These are phyloP conservation scores for Hypomyces rosellus DNA, from an alignment of 2,329 filamentous ascomycete species.

Conservation along the genomic window DNA sequence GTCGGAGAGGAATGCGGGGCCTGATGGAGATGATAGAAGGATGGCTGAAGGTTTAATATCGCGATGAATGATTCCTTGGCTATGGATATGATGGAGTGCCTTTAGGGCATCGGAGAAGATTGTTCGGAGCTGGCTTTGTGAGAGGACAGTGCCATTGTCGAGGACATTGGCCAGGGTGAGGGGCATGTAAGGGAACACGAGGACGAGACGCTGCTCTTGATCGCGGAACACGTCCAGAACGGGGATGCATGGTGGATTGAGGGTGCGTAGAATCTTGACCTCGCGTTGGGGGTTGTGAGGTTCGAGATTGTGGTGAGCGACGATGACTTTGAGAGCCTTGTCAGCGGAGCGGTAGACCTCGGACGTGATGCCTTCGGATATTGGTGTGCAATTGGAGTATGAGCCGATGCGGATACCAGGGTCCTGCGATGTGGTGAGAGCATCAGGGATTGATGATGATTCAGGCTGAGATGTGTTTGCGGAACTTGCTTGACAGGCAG, in stretches of 20 bases:
- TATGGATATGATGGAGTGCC: slow-evolving; percentile 67
- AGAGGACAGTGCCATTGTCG: slow-evolving; percentile 29
- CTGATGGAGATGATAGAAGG: slow-evolving; percentile 58
- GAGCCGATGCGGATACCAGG: slow-evolving; percentile 44
- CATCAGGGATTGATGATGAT: neutral
- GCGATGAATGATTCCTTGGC: slow-evolving; percentile 74
- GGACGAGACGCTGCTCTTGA: slow-evolving; percentile 62
- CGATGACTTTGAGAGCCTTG: slow-evolving; percentile 79
- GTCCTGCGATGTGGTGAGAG: neutral
- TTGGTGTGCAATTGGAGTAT: slow-evolving; percentile 46
- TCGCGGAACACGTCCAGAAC: slow-evolving; percentile 70
- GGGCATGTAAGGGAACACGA: slow-evolving; percentile 81
- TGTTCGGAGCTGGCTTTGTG: slow-evolving; percentile 25
- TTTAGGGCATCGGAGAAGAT: slow-evolving; percentile 62
- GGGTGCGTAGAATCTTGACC: slow-evolving; percentile 60
- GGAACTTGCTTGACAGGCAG: slow-evolving; percentile 29
- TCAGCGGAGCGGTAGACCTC: slow-evolving; percentile 66
- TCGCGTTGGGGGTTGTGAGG: slow-evolving; percentile 82
- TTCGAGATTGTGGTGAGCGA: slow-evolving; percentile 61
- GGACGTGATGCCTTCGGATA: slow-evolving; percentile 70
- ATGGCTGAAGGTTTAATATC: slow-evolving; percentile 93
- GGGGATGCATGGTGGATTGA: slow-evolving; percentile 54
- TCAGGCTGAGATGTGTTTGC: slow-evolving; percentile 7
- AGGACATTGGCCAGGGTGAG: slow-evolving; percentile 67
- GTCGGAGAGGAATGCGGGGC: slow-evolving; percentile 75